These are phyloP conservation scores for Pythium aristosporum DNA, from an alignment of 352 stramenopile genomes.

Conservation along the genomic window DNA sequence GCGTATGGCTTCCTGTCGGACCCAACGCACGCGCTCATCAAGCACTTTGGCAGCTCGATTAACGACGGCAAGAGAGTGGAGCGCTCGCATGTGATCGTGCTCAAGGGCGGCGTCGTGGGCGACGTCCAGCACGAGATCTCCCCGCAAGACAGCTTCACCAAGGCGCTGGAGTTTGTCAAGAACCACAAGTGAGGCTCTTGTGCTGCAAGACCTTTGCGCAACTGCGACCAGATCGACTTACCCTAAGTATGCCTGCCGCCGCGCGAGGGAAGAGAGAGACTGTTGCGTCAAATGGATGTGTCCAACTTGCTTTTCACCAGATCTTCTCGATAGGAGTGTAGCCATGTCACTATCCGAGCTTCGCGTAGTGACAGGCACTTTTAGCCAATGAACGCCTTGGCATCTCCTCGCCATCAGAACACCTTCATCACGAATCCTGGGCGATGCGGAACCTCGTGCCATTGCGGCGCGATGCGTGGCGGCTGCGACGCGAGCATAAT, in stretches of 20 bases:
- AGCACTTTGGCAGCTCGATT: conserved; percentile 75
- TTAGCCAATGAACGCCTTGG: conserved; percentile 12
- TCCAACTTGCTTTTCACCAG: background rate
- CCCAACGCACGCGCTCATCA: conserved; percentile 72
- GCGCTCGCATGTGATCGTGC: conserved; percentile 83
- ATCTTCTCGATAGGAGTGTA: background rate
- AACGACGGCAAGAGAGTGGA: conserved; percentile 60
- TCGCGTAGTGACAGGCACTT: conserved; percentile 3
- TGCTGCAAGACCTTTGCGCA: background rate
- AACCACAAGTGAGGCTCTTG: conserved; percentile 15
- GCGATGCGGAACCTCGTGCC: conserved; percentile 66
- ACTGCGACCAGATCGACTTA: background rate
- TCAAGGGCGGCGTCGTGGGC: conserved; percentile 70
- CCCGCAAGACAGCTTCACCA: conserved; percentile 80
- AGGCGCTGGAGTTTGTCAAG: conserved; percentile 69
- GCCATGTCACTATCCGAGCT: conserved; percentile 24
- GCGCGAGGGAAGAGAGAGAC: background rate
- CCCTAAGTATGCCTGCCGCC: background rate
- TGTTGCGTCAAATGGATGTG: background rate
- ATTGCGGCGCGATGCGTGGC: conserved; percentile 46
- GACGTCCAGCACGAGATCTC: conserved; percentile 72
- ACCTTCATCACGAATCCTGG: background rate
- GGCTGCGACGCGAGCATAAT: conserved; percentile 15
- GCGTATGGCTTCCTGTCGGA: conserved; percentile 82
- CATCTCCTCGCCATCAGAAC: conserved; percentile 4